Evolutionary conservation across 1,284 basidiomycete genomes (phyloP).

Genomic region (Pseudozyma thailandica): DNA sequence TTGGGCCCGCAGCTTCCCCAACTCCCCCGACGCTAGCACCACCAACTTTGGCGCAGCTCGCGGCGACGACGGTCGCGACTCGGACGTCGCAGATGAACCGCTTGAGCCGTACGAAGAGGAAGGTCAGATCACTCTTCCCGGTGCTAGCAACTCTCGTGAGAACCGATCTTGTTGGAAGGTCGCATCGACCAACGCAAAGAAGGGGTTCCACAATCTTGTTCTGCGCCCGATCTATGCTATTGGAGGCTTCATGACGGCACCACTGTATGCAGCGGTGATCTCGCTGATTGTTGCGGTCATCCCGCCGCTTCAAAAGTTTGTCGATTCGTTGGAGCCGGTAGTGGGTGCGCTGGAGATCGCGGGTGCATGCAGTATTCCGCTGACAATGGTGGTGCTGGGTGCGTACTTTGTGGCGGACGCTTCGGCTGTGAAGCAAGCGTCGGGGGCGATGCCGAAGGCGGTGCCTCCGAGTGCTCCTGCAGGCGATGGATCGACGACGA

Average conservation of each 20-base stretch:
- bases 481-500: constrained; percentile 27
- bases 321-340: constrained; percentile 67
- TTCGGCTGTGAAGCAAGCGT: constrained; percentile 24
- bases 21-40: constrained; percentile 49
- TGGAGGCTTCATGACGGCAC: constrained; percentile 83
- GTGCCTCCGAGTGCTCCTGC: constrained; percentile 40
- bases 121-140: constrained; percentile 40
- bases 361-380: constrained; percentile 74
- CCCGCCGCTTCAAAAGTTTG: constrained; percentile 72
- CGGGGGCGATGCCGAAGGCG: constrained; percentile 17
- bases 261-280: constrained; percentile 73
- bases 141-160: constrained; percentile 36
- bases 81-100: constrained; percentile 49
- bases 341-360: constrained; percentile 69
- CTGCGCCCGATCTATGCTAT: constrained; percentile 69
- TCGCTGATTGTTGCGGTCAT: constrained; percentile 84
- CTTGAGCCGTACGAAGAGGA: constrained; percentile 44
- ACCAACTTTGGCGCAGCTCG: constrained; percentile 13
- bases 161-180: constrained; percentile 40
- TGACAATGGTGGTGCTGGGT: constrained; percentile 90
- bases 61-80: constrained; percentile 37
- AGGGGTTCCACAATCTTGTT: constrained; percentile 23
- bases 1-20: constrained; percentile 57
- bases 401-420: constrained; percentile 77
- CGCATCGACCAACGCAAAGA: constrained; percentile 6